Evolutionary conservation across 208 protist genomes (phyloP).

Genomic region (Naegleria lovaniensis): DNA sequence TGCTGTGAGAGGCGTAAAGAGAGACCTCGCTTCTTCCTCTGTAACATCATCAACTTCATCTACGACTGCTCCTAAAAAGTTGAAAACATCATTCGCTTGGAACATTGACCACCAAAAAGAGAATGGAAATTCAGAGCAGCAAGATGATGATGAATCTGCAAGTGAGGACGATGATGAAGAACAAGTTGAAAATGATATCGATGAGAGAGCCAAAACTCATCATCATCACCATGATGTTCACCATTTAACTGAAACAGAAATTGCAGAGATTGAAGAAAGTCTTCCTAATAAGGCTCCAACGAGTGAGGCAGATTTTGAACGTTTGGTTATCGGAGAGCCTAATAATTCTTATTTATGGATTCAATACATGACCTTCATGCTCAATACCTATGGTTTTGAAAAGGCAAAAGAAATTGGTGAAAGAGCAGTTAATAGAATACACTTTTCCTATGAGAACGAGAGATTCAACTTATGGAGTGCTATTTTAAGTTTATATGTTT

Average conservation of each 20-base stretch:
- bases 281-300: slow-evolving; percentile 43
- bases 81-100: background rate
- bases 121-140: background rate
- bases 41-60: too few species aligned
- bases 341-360: slow-evolving; percentile 83
- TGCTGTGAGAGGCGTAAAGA: too few species aligned
- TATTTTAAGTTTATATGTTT: slow-evolving; percentile 67
- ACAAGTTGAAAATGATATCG: background rate
- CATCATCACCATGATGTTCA: background rate
- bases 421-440: slow-evolving; percentile 76
- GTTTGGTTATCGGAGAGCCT: slow-evolving; percentile 69
- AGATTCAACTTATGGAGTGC: slow-evolving; percentile 82
- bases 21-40: too few species aligned
- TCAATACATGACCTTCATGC: slow-evolving; percentile 81
- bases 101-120: background rate
- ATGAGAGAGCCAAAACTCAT: background rate
- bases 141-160: background rate
- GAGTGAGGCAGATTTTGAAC: slow-evolving; percentile 75
- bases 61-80: background rate
- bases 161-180: background rate
- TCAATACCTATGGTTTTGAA: slow-evolving; percentile 70
- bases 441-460: slow-evolving; percentile 66
- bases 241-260: background rate
- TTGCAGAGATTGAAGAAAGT: background rate
- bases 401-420: slow-evolving; percentile 75